These are phyloP conservation scores for Colletotrichum brevisporum DNA, from an alignment of 2,329 filamentous ascomycete genomes.

Conservation along the genomic window DNA sequence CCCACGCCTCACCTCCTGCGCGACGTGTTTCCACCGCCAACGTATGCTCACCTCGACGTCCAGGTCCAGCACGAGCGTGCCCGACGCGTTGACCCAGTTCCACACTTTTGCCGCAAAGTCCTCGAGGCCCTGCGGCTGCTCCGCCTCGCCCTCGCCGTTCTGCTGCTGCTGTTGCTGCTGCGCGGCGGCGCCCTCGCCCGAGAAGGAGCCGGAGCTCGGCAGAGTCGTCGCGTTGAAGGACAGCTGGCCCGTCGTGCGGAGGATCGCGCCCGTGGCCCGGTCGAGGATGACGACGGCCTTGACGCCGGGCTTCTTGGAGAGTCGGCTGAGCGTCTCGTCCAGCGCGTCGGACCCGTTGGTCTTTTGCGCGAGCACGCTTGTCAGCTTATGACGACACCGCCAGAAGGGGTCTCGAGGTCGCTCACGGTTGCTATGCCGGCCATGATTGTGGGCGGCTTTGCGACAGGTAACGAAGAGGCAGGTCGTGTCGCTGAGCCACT, in stretches of 20 bases:
- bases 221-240: constrained; percentile 56
- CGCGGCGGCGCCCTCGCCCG: constrained; percentile 56
- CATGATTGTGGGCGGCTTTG: constrained; percentile 36
- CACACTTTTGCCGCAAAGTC: constrained; percentile 84
- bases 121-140: constrained; percentile 68
- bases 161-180: constrained; percentile 25
- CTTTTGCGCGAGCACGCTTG: constrained; percentile 44
- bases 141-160: constrained; percentile 59
- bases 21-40: too few species aligned
- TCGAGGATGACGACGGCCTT: constrained; percentile 84
- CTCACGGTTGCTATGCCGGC: constrained; percentile 41
- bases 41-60: constrained; percentile 72
- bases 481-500: background rate
- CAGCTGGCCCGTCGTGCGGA: constrained; percentile 80
- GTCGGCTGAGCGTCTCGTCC: constrained; percentile 75
- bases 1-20: background rate
- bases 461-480: constrained; percentile 5
- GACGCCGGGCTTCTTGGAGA: constrained; percentile 84
- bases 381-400: constrained; percentile 40
- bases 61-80: constrained; percentile 78
- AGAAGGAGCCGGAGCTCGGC: constrained; percentile 53
- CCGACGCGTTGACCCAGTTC: constrained; percentile 79
- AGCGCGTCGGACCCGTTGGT: constrained; percentile 71
- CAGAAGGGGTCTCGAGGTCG: constrained; percentile 31
- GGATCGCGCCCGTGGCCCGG: constrained; percentile 78